These are phyloP conservation scores for Amphicarpaea edgeworthii DNA, from an alignment of 306 rosid species.

Conservation along the genomic window DNA sequence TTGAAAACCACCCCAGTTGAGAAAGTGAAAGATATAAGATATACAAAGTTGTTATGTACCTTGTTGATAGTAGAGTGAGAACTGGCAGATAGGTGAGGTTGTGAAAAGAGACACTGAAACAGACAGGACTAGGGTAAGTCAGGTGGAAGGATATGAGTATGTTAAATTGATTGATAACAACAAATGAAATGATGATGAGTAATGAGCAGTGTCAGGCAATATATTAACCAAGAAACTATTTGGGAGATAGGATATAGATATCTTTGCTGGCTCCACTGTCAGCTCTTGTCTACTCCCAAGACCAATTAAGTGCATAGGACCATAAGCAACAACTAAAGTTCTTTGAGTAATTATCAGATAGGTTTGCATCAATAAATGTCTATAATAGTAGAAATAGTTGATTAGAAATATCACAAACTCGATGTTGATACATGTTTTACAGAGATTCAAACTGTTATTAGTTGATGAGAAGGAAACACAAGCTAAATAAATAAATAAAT, in stretches of 20 bases:
- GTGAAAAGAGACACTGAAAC: neutral
- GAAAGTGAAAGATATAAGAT: neutral
- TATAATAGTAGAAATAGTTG: too few species aligned
- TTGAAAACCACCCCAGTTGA: constrained; percentile 9
- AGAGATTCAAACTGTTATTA: neutral
- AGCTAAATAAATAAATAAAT: too few species aligned
- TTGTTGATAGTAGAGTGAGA: constrained; percentile 38
- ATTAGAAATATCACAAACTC: too few species aligned
- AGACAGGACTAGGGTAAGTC: neutral
- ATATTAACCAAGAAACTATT: constrained; percentile 1
- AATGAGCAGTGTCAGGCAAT: neutral
- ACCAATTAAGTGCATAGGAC: neutral
- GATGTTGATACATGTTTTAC: too few species aligned
- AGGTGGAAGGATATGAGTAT: constrained; percentile 9
- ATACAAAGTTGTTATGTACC: constrained; percentile 36
- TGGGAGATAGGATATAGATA: constrained; percentile 25
- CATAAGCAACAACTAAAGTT: constrained; percentile 11
- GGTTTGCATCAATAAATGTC: too few species aligned
- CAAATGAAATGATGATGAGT: constrained; percentile 3
- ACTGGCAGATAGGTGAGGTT: constrained; percentile 53
- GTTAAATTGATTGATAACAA: neutral
- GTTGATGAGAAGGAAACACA: neutral
- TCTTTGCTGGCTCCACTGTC: constrained; percentile 53
- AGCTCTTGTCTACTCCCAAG: constrained; percentile 5
- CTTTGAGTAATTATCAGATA: too few species aligned